Evolutionary conservation across 306 rosid species (phyloP).

Genomic region (Begonia peltatifolia): DNA sequence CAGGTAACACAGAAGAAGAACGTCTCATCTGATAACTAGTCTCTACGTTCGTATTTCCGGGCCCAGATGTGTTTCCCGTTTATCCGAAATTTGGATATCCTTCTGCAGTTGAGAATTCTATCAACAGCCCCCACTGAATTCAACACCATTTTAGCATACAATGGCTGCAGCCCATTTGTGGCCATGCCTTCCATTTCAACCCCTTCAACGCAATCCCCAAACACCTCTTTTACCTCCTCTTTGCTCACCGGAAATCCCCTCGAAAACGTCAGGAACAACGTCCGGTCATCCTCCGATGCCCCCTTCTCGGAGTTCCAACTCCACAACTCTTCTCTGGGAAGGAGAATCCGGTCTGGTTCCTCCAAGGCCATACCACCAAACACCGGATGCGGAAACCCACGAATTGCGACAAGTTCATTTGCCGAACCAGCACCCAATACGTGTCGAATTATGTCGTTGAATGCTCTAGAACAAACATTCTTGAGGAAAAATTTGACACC

Average conservation of each 20-base stretch:
- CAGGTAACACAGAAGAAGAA: no score
- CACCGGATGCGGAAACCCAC: conserved; percentile 39
- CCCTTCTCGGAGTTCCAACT: conserved; percentile 4
- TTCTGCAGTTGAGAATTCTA: conserved; percentile 22
- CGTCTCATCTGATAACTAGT: conserved; percentile 5
- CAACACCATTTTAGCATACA: conserved; percentile 41
- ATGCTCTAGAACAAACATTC: conserved; percentile 25
- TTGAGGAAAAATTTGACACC: conserved; percentile 31
- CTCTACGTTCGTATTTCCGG: conserved; percentile 41
- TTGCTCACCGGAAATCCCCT: conserved; percentile 36
- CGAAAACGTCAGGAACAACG: conserved; percentile 56
- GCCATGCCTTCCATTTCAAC: conserved; percentile 23
- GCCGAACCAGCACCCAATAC: conserved; percentile 8
- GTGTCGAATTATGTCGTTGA: conserved; percentile 29
- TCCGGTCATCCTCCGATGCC: conserved; percentile 25
- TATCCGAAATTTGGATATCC: conserved; percentile 24
- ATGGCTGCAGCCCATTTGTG: conserved; percentile 18
- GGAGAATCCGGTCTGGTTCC: conserved; percentile 9
- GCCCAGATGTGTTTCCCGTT: conserved; percentile 61
- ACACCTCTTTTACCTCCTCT: conserved; percentile 21
- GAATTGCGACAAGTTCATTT: conserved; percentile 10
- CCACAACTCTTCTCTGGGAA: conserved; percentile 18
- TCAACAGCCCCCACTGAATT: conserved; percentile 20
- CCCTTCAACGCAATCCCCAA: conserved; percentile 34
- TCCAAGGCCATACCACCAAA: conserved; percentile 22